Conservation (phyloP, 805 yeast species). For the Ogataea corticis region DNA sequence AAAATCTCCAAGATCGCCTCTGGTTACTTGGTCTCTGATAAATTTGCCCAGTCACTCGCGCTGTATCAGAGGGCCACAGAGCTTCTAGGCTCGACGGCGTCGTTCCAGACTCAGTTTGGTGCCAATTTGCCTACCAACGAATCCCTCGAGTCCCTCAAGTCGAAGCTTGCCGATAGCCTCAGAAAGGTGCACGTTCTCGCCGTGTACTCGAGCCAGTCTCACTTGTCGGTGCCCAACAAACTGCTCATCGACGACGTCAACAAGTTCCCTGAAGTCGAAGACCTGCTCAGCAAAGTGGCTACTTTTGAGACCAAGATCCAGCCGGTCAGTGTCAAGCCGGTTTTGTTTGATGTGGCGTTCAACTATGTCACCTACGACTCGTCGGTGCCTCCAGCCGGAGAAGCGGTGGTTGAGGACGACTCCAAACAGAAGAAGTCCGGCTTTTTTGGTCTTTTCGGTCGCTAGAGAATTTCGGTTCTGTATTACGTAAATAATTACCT, state of each 20-base stretch:
- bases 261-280: constrained; percentile 31
- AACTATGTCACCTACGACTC: constrained; percentile 65
- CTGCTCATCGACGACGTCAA: constrained; percentile 31
- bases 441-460: constrained; percentile 73
- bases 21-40: constrained; percentile 41
- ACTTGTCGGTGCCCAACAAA: constrained; percentile 13
- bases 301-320: constrained; percentile 39
- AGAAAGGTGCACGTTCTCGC: constrained; percentile 48
- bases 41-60: constrained; percentile 49
- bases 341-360: constrained; percentile 85
- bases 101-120: constrained; percentile 36
- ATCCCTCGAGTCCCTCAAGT: constrained; percentile 30
- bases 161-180: constrained; percentile 20
- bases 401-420: constrained; percentile 19
- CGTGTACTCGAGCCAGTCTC: constrained; percentile 40
- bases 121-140: constrained; percentile 42
- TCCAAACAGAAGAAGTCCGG: constrained; percentile 55
- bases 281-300: constrained; percentile 34
- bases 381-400: constrained; percentile 14
- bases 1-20: constrained; percentile 47
- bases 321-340: constrained; percentile 82
- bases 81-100: constrained; percentile 9
- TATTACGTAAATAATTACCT: neutral
- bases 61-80: constrained; percentile 38
- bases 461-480: constrained; percentile 36